Conservation (phyloP, 257 asterid genomes). For the Catharanthus roseus region DNA sequence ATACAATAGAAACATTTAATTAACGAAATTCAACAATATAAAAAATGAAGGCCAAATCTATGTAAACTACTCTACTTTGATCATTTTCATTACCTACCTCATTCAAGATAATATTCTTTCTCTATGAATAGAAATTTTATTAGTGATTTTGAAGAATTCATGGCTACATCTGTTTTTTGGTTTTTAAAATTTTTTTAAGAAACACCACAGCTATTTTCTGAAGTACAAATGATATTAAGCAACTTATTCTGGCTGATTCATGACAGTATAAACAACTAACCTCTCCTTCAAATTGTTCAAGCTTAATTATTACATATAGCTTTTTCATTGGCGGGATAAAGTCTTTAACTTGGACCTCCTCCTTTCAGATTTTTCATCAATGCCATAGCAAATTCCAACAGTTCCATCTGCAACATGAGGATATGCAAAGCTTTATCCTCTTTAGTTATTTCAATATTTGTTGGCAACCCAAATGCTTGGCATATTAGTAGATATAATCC, state of each 20-base stretch:
- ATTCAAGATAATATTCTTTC: too few species aligned
- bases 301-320: slow-evolving; percentile 77
- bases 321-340: slow-evolving; percentile 68
- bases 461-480: slow-evolving; percentile 72
- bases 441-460: slow-evolving; percentile 77
- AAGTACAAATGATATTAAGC: slow-evolving; percentile 14
- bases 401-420: slow-evolving; percentile 41
- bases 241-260: slow-evolving; percentile 16
- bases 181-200: too few species aligned
- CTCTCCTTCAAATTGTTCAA: slow-evolving; percentile 77
- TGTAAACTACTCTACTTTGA: too few species aligned
- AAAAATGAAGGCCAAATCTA: too few species aligned
- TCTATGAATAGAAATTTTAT: too few species aligned
- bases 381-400: slow-evolving; percentile 40
- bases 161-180: too few species aligned
- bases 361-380: slow-evolving; percentile 40
- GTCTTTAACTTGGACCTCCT: slow-evolving; percentile 65
- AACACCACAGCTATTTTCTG: too few species aligned
- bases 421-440: slow-evolving; percentile 40
- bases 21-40: too few species aligned
- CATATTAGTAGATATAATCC: slow-evolving; percentile 62
- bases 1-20: too few species aligned
- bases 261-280: slow-evolving; percentile 38
- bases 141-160: too few species aligned
- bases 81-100: too few species aligned